Conservation (phyloP, 2,329 filamentous ascomycete species). For the Scopulariopsis brevicaulis region DNA sequence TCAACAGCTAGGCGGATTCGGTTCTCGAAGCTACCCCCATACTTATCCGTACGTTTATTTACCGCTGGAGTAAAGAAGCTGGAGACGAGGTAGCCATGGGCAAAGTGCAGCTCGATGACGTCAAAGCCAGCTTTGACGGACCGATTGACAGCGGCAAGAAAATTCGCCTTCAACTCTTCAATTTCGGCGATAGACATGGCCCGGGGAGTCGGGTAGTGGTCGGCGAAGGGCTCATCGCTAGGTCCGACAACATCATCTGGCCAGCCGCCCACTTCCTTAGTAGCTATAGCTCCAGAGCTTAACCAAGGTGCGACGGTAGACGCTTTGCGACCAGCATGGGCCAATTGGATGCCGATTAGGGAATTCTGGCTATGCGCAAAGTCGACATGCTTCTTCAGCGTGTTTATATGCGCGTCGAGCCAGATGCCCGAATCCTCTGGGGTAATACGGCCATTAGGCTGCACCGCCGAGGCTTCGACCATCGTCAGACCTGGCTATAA, state of each 20-base stretch:
- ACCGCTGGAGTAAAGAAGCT: slow-evolving; percentile 56
- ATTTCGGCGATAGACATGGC: slow-evolving; percentile 59
- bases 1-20: slow-evolving; percentile 58
- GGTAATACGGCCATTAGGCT: slow-evolving; percentile 59
- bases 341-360: slow-evolving; percentile 62
- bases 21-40: slow-evolving; percentile 63
- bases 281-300: slow-evolving; percentile 41
- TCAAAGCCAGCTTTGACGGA: slow-evolving; percentile 57
- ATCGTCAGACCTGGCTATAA: slow-evolving; percentile 45
- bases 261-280: slow-evolving; percentile 31
- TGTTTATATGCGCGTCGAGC: slow-evolving; percentile 58
- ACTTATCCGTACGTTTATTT: slow-evolving; percentile 57
- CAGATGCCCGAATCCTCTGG: slow-evolving; percentile 58
- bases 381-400: slow-evolving; percentile 45
- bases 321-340: slow-evolving; percentile 60
- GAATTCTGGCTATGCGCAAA: slow-evolving; percentile 47
- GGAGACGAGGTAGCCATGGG: slow-evolving; percentile 68
- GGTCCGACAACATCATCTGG: slow-evolving; percentile 36
- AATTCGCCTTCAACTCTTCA: slow-evolving; percentile 48
- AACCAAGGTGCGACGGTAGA: slow-evolving; percentile 49
- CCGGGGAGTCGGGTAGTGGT: slow-evolving; percentile 46
- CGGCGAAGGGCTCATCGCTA: slow-evolving; percentile 22
- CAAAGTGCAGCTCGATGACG: slow-evolving; percentile 61
- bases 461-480: slow-evolving; percentile 59
- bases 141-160: slow-evolving; percentile 37